Conservation (phyloP, 2,329 filamentous ascomycete genomes). For the Falciphora oryzae region DNA sequence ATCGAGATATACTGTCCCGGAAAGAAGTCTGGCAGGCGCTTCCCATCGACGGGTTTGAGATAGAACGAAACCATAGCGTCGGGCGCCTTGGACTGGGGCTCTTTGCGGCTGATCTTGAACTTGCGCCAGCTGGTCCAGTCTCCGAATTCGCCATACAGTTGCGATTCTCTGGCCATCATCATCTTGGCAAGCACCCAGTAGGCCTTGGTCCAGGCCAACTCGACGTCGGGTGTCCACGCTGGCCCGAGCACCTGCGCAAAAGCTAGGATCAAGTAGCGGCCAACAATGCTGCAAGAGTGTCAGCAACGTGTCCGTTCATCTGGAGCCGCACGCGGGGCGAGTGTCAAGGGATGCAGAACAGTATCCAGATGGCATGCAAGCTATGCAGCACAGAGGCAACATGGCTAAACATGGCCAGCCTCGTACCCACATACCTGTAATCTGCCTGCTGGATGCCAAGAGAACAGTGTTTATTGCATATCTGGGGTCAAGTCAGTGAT, state of each 20-base stretch:
- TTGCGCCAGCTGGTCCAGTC: conserved; percentile 62
- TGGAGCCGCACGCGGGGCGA: no score
- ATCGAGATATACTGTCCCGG: conserved; percentile 71
- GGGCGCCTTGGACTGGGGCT: conserved; percentile 47
- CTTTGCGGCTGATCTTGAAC: conserved; percentile 60
- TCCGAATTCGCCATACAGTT: conserved; percentile 56
- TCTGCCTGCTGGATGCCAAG: conserved; percentile 63
- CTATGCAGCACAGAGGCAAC: no score
- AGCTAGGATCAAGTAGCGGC: conserved; percentile 60
- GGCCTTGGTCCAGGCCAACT: conserved; percentile 63
- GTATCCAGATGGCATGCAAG: no score
- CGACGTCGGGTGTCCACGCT: conserved; percentile 57
- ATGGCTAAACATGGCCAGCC: background rate
- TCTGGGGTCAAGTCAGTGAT: conserved; percentile 23
- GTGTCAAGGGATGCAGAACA: no score
- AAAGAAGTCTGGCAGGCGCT: conserved; percentile 55
- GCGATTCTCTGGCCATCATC: conserved; percentile 60
- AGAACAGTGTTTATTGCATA: conserved; percentile 69
- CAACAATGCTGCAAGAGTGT: conserved; percentile 45
- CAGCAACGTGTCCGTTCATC: background rate
- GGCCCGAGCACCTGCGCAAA: conserved; percentile 62
- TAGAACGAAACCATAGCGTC: conserved; percentile 67
- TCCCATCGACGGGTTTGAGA: conserved; percentile 55
- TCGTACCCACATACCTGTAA: conserved; percentile 37
- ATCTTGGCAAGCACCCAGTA: conserved; percentile 70